These are phyloP conservation scores for Hanseniaspora sp. DNA, from an alignment of 1,139 yeast genomes.

Conservation along the genomic window DNA sequence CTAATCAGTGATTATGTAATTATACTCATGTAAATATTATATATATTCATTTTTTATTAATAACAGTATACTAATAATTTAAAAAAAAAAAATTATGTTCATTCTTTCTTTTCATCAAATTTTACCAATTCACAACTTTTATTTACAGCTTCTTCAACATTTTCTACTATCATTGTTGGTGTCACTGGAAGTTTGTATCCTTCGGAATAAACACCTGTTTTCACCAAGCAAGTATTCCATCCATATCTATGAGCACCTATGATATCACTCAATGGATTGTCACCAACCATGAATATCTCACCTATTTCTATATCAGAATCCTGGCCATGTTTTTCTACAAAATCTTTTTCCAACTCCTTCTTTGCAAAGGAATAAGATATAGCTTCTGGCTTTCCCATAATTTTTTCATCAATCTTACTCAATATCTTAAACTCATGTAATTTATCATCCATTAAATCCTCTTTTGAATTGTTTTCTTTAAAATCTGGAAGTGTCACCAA, in stretches of 20 bases:
- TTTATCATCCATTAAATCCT: conserved; percentile 32
- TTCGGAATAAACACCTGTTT: conserved; percentile 78
- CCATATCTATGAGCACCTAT: conserved; percentile 78
- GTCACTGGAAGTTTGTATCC: conserved; percentile 41
- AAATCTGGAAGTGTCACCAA: conserved; percentile 28
- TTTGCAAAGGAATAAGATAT: conserved; percentile 80
- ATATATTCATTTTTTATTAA: not conserved
- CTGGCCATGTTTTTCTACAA: conserved; percentile 30
- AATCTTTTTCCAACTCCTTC: conserved; percentile 37
- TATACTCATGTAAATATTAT: not conserved
- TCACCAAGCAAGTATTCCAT: conserved; percentile 74
- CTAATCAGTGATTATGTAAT: not conserved
- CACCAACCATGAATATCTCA: conserved; percentile 85
- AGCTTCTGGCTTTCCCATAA: conserved; percentile 76
- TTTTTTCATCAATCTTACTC: conserved; percentile 39
- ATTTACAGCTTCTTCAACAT: conserved; percentile 32
- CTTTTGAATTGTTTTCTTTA: not conserved
- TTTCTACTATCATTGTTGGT: conserved; percentile 33
- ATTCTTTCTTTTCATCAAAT: not conserved
- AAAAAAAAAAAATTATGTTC: not conserved
- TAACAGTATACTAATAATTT: too few relatives aligned
- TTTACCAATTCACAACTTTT: conserved; percentile 22
- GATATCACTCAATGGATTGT: conserved; percentile 87
- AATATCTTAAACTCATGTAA: conserved; percentile 22
- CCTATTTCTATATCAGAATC: conserved; percentile 24